A percentile compares a stretch with the other conserved stretches of the same genome.
Evolutionary conservation across 2,329 filamentous ascomycete genomes (phyloP).

Genomic region (Mariannaea elegans): DNA sequence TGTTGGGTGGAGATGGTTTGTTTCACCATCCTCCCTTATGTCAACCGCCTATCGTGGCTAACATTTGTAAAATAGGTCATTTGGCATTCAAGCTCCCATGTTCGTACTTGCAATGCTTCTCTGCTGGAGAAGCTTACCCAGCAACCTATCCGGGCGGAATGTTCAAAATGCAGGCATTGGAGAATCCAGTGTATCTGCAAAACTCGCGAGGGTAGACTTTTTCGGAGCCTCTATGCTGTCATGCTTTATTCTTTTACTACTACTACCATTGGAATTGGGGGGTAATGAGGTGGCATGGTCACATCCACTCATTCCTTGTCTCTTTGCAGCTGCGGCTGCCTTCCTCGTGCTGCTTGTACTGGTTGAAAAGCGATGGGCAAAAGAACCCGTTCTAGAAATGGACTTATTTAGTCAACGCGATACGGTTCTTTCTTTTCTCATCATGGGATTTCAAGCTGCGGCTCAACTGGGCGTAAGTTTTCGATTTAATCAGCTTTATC

Average conservation of each 20-base stretch:
- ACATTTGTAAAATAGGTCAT: neutral
- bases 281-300: conserved; percentile 4
- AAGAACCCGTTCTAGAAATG: neutral
- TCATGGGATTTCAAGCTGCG: conserved; percentile 1
- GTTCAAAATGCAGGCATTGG: neutral
- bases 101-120: neutral
- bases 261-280: conserved; percentile 1
- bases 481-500: neutral
- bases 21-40: neutral
- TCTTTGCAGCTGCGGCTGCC: neutral
- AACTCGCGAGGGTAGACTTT: conserved; percentile 1
- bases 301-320: conserved; percentile 1
- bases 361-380: neutral
- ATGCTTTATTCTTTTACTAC: neutral
- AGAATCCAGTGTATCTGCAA: neutral
- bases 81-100: conserved; percentile 6
- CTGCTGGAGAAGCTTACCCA: neutral
- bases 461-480: conserved; percentile 2
- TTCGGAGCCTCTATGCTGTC: neutral
- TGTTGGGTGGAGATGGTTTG: conserved; percentile 6
- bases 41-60: neutral
- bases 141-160: neutral
- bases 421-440: neutral
- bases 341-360: neutral
- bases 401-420: neutral